Evolutionary conservation across 768 basidiomycete genomes (phyloP).

Genomic region (Plicaturopsis crispa): DNA sequence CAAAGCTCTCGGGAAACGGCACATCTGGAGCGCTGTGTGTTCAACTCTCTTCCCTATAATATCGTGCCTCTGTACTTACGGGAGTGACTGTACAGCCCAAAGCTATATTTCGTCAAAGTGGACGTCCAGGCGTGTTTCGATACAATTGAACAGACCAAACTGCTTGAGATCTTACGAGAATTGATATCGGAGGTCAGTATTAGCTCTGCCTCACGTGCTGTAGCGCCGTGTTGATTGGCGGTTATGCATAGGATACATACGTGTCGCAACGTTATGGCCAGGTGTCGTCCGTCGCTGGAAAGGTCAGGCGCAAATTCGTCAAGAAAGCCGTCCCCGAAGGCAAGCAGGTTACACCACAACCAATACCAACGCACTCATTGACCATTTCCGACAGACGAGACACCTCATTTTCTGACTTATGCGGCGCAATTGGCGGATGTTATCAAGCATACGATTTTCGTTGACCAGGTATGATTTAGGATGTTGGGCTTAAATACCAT

Average conservation of each 20-base stretch:
- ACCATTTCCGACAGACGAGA: conserved; percentile 48
- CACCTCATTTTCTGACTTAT: conserved; percentile 63
- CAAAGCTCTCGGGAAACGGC: conserved; percentile 30
- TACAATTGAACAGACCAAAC: conserved; percentile 83
- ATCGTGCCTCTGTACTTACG: no score
- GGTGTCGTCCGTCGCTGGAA: conserved; percentile 48
- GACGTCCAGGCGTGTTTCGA: conserved; percentile 97
- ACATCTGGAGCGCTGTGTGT: conserved; percentile 48
- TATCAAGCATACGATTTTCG: conserved; percentile 72
- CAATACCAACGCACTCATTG: no score
- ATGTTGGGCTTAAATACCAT: not conserved
- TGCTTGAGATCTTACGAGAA: conserved; percentile 67
- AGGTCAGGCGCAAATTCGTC: conserved; percentile 46
- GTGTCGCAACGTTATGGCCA: conserved; percentile 65
- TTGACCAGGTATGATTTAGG: conserved; percentile 60
- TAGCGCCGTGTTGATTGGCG: not conserved
- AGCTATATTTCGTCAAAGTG: conserved; percentile 92
- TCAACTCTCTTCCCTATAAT: no score
- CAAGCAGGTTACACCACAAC: no score
- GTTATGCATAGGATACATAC: conserved; percentile 52
- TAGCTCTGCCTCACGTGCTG: not conserved
- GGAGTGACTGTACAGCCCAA: conserved; percentile 65
- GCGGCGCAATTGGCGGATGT: conserved; percentile 60
- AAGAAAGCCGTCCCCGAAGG: conserved; percentile 66
- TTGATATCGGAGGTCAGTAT: conserved; percentile 62